These are phyloP conservation scores for Pseudocercospora fuligena DNA, from an alignment of 2,329 filamentous ascomycete species.

Conservation along the genomic window DNA sequence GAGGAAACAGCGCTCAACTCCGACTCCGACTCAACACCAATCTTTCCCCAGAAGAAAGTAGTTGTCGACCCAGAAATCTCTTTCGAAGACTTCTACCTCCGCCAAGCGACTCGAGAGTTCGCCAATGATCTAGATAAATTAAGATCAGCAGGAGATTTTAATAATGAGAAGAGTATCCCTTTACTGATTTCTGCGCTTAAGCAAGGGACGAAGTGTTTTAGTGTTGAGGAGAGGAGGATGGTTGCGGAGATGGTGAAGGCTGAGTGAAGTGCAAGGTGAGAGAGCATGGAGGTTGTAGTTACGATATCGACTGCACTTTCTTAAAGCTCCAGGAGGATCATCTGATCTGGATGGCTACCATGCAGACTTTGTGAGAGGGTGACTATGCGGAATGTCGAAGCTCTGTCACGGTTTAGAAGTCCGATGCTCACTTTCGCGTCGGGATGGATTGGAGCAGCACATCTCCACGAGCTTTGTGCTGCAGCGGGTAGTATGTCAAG, in stretches of 20 bases:
- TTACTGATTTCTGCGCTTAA: slow-evolving; percentile 70
- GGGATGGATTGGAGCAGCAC: no score
- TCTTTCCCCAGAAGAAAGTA: slow-evolving; percentile 12
- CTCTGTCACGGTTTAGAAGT: no score
- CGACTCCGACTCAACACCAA: slow-evolving; percentile 1
- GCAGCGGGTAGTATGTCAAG: no score
- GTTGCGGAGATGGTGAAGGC: slow-evolving; percentile 32
- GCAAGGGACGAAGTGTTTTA: slow-evolving; percentile 69
- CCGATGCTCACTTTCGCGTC: no score
- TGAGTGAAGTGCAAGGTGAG: not conserved
- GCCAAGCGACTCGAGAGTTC: slow-evolving; percentile 71
- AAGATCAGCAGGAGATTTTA: slow-evolving; percentile 72
- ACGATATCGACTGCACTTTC: no score
- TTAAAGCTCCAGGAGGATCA: no score
- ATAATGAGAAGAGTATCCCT: slow-evolving; percentile 60
- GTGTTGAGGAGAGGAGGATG: slow-evolving; percentile 56
- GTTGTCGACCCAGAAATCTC: slow-evolving; percentile 32
- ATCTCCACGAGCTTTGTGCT: no score
- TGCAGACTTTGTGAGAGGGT: no score
- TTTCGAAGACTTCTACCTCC: slow-evolving; percentile 71
- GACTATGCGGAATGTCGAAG: no score
- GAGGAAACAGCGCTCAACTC: slow-evolving; percentile 7
- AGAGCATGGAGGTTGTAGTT: not conserved
- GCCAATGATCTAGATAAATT: slow-evolving; percentile 75
- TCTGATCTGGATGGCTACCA: no score